Evolutionary conservation across 148 eudicot genomes (phyloP), one percentile per base, ranked within the genome.

Genomic region (Camellia lanceoleosa): DNA sequence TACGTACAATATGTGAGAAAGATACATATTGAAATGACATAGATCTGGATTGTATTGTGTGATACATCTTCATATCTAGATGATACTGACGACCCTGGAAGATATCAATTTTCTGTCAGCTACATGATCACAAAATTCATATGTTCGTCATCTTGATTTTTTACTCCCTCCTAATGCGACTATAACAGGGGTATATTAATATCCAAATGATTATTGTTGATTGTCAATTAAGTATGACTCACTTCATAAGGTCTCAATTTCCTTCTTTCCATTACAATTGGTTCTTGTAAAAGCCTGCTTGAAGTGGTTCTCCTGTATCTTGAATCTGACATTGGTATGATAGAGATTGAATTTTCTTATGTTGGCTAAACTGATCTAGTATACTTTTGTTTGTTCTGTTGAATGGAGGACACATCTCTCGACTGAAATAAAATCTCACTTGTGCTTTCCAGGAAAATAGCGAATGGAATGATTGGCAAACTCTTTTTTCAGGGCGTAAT

Each of bases 401-500:
- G n/a, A n/a, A n/a, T n/a, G n/a, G n/a, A n/a, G n/a, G n/a, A n/a
- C n/a, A n/a, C n/a, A n/a, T n/a, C n/a, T n/a, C n/a, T n/a, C n/a
- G n/a, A n/a, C n/a, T n/a, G n/a, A n/a, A n/a, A n/a, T n/a, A n/a
- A n/a, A n/a, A n/a, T n/a, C n/a, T n/a, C n/a, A n/a, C n/a, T n/a
- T n/a, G 49, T 61, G 59, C 47, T 75, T 38, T 84, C 58, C 77
- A 95, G 98, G 94, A 85, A 82, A 89, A 82, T 81, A 85, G 76
- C 19, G 91, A 93, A 79, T 95, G 97, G 97, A 88, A 73, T 23
- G 93, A 90, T 56, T 95, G 98, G 98, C 95, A 85, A 77, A 77
- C 86, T 75, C 93, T 38, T 87, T 85, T 82, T 80, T 95, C 96
- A 90, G 82, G 97, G 78, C 89, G 95, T 76, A 93, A 91, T 83